Evolutionary conservation across 441 rosid genomes (phyloP).

Genomic region (Metrosideros polymorpha): DNA sequence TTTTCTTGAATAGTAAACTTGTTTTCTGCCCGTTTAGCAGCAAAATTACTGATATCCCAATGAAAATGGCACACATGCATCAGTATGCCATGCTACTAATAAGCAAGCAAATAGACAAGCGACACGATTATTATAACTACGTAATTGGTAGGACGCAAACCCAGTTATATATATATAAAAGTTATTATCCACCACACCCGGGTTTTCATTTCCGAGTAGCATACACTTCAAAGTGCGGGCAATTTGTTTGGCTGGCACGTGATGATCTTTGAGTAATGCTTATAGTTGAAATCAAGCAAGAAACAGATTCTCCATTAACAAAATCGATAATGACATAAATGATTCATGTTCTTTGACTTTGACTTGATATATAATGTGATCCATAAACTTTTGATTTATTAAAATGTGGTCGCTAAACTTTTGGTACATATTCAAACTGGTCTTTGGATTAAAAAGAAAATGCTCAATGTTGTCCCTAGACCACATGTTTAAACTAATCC

Average conservation of each 20-base stretch:
- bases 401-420: no score
- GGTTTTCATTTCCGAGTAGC: neutral
- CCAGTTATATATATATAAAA: neutral
- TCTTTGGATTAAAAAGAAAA: no score
- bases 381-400: no score
- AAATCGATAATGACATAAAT: no score
- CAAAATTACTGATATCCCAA: neutral
- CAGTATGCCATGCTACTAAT: neutral
- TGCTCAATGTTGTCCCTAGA: no score
- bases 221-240: neutral
- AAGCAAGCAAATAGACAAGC: neutral
- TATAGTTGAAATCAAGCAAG: neutral
- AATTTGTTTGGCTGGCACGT: neutral
- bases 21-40: neutral
- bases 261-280: neutral
- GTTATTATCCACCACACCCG: neutral
- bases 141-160: no score
- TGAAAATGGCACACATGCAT: neutral
- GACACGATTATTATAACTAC: neutral
- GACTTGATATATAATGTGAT: no score
- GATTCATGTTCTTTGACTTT: no score
- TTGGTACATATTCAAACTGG: no score
- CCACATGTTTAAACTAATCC: no score
- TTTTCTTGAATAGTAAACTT: neutral
- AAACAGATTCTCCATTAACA: neutral